These are phyloP conservation scores for Aphanocladium album DNA, from an alignment of 2,329 filamentous ascomycete genomes.

Conservation along the genomic window DNA sequence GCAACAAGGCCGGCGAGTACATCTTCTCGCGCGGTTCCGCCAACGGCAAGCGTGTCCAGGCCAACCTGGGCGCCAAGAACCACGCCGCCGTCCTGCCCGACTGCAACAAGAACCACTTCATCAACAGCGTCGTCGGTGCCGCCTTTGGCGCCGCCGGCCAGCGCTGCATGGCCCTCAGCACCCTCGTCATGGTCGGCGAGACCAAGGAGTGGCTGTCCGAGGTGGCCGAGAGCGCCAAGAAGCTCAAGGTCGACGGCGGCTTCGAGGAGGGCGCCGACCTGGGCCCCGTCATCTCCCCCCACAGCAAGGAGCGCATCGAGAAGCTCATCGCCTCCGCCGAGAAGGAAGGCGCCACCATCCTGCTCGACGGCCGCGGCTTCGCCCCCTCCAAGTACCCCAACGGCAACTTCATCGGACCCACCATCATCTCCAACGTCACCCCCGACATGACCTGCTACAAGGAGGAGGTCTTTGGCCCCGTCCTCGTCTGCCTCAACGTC, in stretches of 20 bases:
- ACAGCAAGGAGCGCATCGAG: conserved; percentile 76
- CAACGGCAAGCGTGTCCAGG: conserved; percentile 84
- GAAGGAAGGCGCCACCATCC: conserved; percentile 72
- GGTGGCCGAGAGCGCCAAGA: conserved; percentile 69
- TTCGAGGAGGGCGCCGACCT: conserved; percentile 78
- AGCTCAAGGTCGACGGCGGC: conserved; percentile 69
- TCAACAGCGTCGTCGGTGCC: conserved; percentile 78
- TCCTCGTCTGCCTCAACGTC: conserved; percentile 75
- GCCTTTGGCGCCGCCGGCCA: conserved; percentile 83
- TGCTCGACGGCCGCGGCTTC: conserved; percentile 74
- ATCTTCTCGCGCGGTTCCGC: conserved; percentile 74
- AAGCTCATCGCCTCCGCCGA: conserved; percentile 70
- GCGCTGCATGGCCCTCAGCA: conserved; percentile 81
- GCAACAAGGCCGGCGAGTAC: conserved; percentile 85
- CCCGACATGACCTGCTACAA: conserved; percentile 78
- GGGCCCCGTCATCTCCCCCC: conserved; percentile 74
- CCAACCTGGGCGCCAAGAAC: conserved; percentile 85
- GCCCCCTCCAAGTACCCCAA: conserved; percentile 74
- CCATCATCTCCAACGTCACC: conserved; percentile 77
- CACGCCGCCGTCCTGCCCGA: conserved; percentile 79
- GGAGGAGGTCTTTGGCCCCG: conserved; percentile 82
- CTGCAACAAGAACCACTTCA: conserved; percentile 84
- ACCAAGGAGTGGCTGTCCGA: conserved; percentile 79
- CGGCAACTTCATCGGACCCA: conserved; percentile 81
- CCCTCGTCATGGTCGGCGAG: conserved; percentile 77